phyloP scores from a whole-genome alignment of 2,329 filamentous ascomycete genomes.

The Epichloe sp. region DNA sequence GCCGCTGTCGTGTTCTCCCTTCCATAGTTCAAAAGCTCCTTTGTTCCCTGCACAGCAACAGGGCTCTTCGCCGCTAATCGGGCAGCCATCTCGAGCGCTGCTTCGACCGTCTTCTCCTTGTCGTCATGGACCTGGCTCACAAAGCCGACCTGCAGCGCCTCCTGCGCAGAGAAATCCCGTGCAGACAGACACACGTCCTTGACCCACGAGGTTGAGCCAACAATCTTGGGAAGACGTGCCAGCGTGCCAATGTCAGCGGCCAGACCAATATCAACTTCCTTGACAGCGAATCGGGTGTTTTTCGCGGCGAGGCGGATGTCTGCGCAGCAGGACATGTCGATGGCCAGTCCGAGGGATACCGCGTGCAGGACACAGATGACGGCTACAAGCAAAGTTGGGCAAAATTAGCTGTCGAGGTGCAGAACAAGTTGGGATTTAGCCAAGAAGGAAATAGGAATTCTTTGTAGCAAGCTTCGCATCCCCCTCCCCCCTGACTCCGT shows the following conservation, averaged over 20 bases:
- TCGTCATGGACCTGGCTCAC: constrained; percentile 51
- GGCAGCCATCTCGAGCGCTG: constrained; percentile 49
- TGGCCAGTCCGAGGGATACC: constrained; percentile 62
- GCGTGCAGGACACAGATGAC: constrained; percentile 75
- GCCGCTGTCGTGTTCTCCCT: constrained; percentile 67
- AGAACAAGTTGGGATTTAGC: no score
- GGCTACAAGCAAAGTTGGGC: constrained; percentile 28
- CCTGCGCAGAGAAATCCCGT: constrained; percentile 52
- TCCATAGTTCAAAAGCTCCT: constrained; percentile 72
- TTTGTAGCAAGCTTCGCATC: no score
- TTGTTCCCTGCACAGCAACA: constrained; percentile 75
- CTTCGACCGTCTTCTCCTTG: constrained; percentile 50
- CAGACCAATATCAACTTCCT: constrained; percentile 72
- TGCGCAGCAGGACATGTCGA: constrained; percentile 58
- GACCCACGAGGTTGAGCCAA: constrained; percentile 60
- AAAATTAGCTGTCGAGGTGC: no score
- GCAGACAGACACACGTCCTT: constrained; percentile 67
- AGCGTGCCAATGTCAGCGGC: constrained; percentile 71
- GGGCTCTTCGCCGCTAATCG: constrained; percentile 71
- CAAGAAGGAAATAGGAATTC: no score
- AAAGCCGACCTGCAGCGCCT: constrained; percentile 58
- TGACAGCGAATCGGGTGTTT: constrained; percentile 53
- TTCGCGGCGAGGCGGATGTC: constrained; percentile 55
- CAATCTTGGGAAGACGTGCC: constrained; percentile 58
- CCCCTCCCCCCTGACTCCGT: no score